Percentiles rank a stretch among this genome's conserved stretches.
Conservation (phyloP, 2,329 filamentous ascomycete species). For the Colletotrichum musae region DNA sequence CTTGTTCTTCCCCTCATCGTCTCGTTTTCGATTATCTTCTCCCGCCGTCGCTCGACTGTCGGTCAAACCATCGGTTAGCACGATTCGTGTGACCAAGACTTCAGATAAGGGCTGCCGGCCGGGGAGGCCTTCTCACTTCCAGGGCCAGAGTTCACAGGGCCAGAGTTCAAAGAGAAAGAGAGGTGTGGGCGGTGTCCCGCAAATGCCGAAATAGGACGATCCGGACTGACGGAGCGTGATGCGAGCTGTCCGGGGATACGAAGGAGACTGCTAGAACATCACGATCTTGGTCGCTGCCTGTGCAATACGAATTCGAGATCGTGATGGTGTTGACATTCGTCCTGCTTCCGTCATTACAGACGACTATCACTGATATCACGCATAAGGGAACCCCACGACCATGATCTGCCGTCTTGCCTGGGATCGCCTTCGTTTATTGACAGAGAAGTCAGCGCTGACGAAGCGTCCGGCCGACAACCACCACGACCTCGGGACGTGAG, state of each 20-base stretch:
- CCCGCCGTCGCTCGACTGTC: not conserved
- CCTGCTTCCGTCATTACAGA: not conserved
- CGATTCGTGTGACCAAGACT: constrained; percentile 1
- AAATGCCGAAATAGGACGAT: not conserved
- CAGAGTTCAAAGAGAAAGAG: not conserved
- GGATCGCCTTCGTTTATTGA: not conserved
- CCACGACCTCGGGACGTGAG: not conserved
- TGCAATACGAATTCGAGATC: not conserved
- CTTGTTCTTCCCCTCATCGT: not conserved
- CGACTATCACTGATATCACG: not conserved
- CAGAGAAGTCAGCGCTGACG: not conserved
- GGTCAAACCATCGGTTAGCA: not conserved
- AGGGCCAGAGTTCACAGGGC: not conserved
- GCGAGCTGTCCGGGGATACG: not conserved
- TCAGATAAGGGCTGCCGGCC: not conserved
- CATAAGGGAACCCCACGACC: not conserved
- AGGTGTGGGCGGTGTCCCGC: not conserved
- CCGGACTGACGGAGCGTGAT: not conserved
- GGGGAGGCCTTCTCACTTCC: not conserved
- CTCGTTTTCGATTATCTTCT: not conserved
- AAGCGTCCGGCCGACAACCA: not conserved
- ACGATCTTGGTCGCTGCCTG: not conserved
- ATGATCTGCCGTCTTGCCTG: not conserved
- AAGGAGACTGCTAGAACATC: not conserved
- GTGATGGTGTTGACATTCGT: not conserved